phyloP scores from a whole-genome alignment of 495 filamentous ascomycete species.

The Talaromyces borbonicus region DNA sequence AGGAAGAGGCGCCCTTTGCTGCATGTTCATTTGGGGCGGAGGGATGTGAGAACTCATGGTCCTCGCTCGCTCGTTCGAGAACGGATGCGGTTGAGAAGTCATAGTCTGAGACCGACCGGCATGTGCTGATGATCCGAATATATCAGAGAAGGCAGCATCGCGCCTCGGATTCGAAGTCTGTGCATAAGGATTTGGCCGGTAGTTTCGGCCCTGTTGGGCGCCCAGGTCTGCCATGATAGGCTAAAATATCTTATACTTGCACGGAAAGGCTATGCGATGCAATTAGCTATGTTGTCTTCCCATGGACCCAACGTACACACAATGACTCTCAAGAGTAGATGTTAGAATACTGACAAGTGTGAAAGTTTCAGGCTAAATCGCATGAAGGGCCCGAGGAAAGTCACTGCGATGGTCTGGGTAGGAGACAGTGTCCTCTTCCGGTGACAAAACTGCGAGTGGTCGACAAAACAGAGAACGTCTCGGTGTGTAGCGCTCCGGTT shows the following conservation, averaged over 20 bases:
- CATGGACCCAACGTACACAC: not conserved
- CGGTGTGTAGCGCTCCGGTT: not conserved
- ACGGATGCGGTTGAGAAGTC: conserved; percentile 56
- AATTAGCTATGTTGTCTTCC: not conserved
- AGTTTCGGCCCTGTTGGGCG: conserved; percentile 60
- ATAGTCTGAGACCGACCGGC: conserved; percentile 83
- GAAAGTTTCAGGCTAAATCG: not conserved
- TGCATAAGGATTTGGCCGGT: conserved; percentile 57
- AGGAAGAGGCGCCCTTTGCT: conserved; percentile 37
- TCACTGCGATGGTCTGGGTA: not conserved
- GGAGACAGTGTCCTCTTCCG: not conserved
- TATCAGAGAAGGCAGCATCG: conserved; percentile 92
- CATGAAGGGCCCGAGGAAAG: not conserved
- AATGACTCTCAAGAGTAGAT: too few species aligned
- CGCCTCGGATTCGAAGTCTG: conserved; percentile 65
- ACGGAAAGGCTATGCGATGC: not conserved
- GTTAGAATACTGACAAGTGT: not conserved
- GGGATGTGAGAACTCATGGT: conserved; percentile 68
- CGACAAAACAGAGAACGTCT: not conserved
- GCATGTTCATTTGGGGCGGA: conserved; percentile 31
- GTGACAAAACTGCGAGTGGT: not conserved
- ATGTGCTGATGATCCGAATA: conserved; percentile 82
- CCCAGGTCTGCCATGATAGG: conserved; percentile 73
- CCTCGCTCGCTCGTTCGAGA: conserved; percentile 60
- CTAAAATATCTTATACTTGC: not conserved